phyloP scores from a whole-genome alignment of 768 basidiomycete genomes.

The Mycena galopus region DNA sequence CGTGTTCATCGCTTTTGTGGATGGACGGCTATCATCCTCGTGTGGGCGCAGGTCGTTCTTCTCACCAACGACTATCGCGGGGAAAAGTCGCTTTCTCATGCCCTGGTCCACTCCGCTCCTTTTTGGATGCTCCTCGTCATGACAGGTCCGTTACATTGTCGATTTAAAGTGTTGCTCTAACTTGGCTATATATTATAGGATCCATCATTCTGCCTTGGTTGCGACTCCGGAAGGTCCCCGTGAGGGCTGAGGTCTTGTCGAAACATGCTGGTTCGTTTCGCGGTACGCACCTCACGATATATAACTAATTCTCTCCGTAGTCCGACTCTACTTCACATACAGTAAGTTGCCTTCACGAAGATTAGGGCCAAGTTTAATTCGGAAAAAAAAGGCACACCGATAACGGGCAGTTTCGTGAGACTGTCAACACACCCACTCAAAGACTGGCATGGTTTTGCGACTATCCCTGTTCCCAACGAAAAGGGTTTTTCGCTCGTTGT shows the following conservation, averaged over 20 bases:
- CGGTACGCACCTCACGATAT: not conserved
- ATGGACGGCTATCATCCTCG: conserved; percentile 65
- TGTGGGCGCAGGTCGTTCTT: conserved; percentile 69
- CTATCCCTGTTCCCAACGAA: conserved; percentile 61
- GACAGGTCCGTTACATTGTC: conserved; percentile 50
- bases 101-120: conserved; percentile 58
- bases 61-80: conserved; percentile 65
- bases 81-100: conserved; percentile 54
- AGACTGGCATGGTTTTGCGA: conserved; percentile 74
- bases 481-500: conserved; percentile 69
- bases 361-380: no score
- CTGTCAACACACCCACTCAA: conserved; percentile 62
- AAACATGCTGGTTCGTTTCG: conserved; percentile 55
- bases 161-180: not conserved
- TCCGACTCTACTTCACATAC: conserved; percentile 72
- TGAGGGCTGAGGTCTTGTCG: conserved; percentile 65
- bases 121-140: conserved; percentile 71
- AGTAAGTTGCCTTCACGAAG: no score
- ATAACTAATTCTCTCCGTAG: conserved; percentile 26
- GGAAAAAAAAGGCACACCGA: no score
- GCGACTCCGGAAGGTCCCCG: conserved; percentile 68
- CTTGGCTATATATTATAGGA: conserved; percentile 37
- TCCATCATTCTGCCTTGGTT: conserved; percentile 73
- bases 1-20: conserved; percentile 68
- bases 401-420: conserved; percentile 61